Evolutionary conservation across 2,329 filamentous ascomycete genomes (phyloP).

Genomic region (Alternaria metachromatica): DNA sequence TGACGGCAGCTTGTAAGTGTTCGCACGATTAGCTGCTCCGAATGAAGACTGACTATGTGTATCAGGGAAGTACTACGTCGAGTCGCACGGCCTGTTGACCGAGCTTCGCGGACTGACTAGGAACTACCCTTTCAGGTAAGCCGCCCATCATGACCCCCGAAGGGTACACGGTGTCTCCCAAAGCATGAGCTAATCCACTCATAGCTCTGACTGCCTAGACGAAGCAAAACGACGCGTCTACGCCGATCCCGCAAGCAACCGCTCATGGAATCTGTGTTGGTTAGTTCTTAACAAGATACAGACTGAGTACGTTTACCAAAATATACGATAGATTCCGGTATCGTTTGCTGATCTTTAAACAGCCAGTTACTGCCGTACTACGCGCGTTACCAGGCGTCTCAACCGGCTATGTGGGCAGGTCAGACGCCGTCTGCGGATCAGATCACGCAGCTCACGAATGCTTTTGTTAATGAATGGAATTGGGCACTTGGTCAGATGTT

Average conservation of each 20-base stretch:
- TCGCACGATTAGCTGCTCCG: background rate
- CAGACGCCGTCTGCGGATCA: constrained; percentile 63
- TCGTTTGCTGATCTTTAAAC: constrained; percentile 13
- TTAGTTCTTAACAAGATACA: constrained; percentile 71
- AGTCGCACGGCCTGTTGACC: constrained; percentile 70
- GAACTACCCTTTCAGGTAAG: constrained; percentile 67
- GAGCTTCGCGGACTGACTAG: constrained; percentile 73
- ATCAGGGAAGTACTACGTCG: constrained; percentile 69
- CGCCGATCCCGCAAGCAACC: constrained; percentile 68
- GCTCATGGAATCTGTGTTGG: constrained; percentile 81
- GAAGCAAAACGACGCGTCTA: constrained; percentile 71
- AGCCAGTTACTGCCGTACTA: constrained; percentile 68
- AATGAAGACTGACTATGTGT: constrained; percentile 3
- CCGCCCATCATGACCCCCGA: too few species aligned
- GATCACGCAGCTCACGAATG: constrained; percentile 64
- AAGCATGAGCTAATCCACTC: background rate
- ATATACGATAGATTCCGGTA: background rate
- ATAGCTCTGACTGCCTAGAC: constrained; percentile 65
- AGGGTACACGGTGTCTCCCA: background rate
- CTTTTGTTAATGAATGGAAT: constrained; percentile 72
- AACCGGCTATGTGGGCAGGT: constrained; percentile 74
- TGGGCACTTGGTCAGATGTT: constrained; percentile 70
- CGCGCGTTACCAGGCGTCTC: constrained; percentile 66
- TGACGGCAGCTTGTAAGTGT: constrained; percentile 68
- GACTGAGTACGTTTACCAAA: constrained; percentile 61